These are phyloP conservation scores for Brassica incana DNA, from an alignment of 345 rosid species.

Conservation along the genomic window DNA sequence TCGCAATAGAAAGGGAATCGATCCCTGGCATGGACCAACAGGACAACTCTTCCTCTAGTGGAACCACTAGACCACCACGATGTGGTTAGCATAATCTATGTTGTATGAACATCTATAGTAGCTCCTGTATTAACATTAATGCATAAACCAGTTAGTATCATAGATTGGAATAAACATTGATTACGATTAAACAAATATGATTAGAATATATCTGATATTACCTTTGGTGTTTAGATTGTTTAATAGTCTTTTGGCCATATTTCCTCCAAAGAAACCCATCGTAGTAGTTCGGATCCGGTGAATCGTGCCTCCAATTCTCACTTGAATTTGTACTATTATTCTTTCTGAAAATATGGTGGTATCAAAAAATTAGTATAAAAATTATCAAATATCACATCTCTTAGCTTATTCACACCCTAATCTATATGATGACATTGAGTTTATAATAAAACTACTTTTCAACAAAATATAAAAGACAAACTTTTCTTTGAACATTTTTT, in stretches of 20 bases:
- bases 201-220: not conserved
- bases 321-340: slow-evolving; percentile 1
- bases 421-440: not conserved
- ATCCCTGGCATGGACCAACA: no score
- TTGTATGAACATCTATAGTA: slow-evolving; percentile 40
- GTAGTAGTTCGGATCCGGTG: slow-evolving; percentile 32
- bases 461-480: not conserved
- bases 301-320: slow-evolving; percentile 34
- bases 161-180: not conserved
- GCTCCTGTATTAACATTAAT: slow-evolving; percentile 17
- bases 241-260: slow-evolving; percentile 33
- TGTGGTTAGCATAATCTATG: not conserved
- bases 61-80: no score
- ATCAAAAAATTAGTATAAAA: not conserved
- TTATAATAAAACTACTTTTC: not conserved
- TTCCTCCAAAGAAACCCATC: slow-evolving; percentile 39
- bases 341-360: slow-evolving; percentile 23
- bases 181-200: not conserved
- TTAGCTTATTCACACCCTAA: not conserved
- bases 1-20: no score
- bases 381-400: not conserved
- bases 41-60: no score
- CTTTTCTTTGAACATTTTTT: not conserved
- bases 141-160: not conserved
- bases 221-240: slow-evolving; percentile 28